These are phyloP conservation scores for Dactylorhiza incarnata DNA, from an alignment of 106 monocot genomes.

Conservation along the genomic window DNA sequence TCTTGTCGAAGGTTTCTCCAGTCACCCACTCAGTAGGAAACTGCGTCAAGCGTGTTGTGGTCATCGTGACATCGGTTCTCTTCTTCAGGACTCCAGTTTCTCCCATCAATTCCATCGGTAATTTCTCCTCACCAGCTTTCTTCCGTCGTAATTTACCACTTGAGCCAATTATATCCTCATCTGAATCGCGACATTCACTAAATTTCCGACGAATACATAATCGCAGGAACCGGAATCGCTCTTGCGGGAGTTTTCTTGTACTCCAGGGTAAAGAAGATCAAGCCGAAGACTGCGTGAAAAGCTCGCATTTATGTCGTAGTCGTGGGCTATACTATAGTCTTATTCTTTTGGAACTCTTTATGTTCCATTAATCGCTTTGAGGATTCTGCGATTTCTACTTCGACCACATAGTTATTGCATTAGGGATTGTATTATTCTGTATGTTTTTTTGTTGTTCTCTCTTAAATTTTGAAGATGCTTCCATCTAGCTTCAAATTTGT, in stretches of 20 bases:
- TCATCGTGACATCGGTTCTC: constrained; percentile 86
- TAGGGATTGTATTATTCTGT: no score
- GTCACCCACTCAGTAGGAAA: constrained; percentile 96
- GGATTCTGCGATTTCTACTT: no score
- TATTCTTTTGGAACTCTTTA: neutral
- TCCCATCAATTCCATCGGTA: constrained; percentile 80
- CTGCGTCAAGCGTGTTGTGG: constrained; percentile 93
- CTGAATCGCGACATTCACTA: neutral
- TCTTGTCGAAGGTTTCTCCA: constrained; percentile 70
- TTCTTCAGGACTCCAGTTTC: constrained; percentile 90
- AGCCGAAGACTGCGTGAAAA: constrained; percentile 37
- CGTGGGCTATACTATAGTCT: neutral
- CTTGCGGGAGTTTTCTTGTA: constrained; percentile 66
- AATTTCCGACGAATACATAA: neutral
- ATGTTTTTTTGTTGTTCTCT: no score
- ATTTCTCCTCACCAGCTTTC: neutral
- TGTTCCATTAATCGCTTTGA: no score
- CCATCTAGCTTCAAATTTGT: no score
- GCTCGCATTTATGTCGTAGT: neutral
- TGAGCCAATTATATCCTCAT: neutral
- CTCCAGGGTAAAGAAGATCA: constrained; percentile 44
- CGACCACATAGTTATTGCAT: no score
- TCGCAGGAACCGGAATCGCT: constrained; percentile 52
- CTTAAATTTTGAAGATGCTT: no score
- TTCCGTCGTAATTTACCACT: neutral